Conservation (phyloP, 1,139 yeast genomes). For the Suhomyces bolitotheri region DNA sequence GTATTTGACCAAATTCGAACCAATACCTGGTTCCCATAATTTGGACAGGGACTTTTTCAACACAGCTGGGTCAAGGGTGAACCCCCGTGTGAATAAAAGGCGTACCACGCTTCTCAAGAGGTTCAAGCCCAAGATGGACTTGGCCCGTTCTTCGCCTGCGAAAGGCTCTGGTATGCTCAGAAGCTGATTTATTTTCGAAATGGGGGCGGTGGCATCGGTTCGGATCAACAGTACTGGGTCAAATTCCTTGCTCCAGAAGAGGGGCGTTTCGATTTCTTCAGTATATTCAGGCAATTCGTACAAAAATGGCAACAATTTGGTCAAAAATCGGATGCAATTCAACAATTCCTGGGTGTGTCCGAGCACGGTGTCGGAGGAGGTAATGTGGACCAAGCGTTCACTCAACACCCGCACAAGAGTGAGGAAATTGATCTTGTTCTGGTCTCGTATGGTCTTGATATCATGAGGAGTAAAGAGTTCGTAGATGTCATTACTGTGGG, state of each 20-base stretch:
- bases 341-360: constrained; percentile 27
- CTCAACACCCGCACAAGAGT: constrained; percentile 49
- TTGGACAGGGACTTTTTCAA: constrained; percentile 11
- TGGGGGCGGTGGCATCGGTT: constrained; percentile 1
- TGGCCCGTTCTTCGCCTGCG: constrained; percentile 2
- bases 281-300: constrained; percentile 51
- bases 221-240: constrained; percentile 26
- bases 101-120: constrained; percentile 2
- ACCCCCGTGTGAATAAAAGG: constrained; percentile 60
- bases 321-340: constrained; percentile 65
- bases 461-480: constrained; percentile 53
- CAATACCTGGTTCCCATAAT: constrained; percentile 82
- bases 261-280: constrained; percentile 38
- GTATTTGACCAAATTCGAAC: constrained; percentile 40
- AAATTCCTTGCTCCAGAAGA: constrained; percentile 33
- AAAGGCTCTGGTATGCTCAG: constrained; percentile 3
- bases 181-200: constrained; percentile 4
- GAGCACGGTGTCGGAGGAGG: constrained; percentile 3
- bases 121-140: constrained; percentile 29
- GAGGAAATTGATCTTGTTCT: constrained; percentile 56
- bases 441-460: constrained; percentile 58
- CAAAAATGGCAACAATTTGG: constrained; percentile 66
- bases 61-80: constrained; percentile 43
- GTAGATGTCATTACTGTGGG: constrained; percentile 46
- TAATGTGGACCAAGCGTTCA: constrained; percentile 29